These are phyloP conservation scores for Trichoderma brevicompactum DNA, from an alignment of 2,329 filamentous ascomycete species.

Conservation along the genomic window DNA sequence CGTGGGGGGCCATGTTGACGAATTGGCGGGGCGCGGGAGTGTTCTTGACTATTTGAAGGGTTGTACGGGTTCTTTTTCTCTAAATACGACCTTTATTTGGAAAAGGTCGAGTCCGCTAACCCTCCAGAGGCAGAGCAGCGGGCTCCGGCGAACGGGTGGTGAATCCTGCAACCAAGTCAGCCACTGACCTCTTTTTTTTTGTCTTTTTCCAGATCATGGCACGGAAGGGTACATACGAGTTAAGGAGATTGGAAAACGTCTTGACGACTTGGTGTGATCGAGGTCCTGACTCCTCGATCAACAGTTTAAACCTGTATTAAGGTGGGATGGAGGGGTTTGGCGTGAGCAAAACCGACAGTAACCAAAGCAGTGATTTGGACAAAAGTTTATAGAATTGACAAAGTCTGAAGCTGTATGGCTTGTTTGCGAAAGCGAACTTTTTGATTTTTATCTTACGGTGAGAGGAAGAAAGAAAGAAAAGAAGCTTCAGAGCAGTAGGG, in stretches of 20 bases:
- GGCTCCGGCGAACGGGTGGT: conserved; percentile 96
- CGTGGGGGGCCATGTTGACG: conserved; percentile 88
- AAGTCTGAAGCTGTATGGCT: conserved; percentile 1
- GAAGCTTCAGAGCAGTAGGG: neutral
- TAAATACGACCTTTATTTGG: conserved; percentile 55
- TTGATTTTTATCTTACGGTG: conserved; percentile 3
- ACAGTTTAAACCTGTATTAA: conserved; percentile 28
- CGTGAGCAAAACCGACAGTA: neutral
- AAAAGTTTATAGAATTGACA: neutral
- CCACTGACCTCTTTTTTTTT: conserved; percentile 5
- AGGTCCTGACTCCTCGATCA: conserved; percentile 56
- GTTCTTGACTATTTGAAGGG: conserved; percentile 26
- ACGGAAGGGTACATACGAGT: conserved; percentile 70
- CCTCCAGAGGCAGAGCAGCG: conserved; percentile 89
- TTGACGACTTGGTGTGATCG: conserved; percentile 73
- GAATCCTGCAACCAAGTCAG: conserved; percentile 63
- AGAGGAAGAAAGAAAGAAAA: neutral
- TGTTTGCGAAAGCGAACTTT: neutral
- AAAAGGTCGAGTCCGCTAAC: conserved; percentile 70
- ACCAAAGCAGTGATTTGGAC: neutral
- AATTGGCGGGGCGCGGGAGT: conserved; percentile 39
- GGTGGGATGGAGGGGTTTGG: conserved; percentile 17
- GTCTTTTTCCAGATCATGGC: neutral
- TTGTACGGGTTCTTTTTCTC: conserved; percentile 39
- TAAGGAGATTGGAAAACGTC: conserved; percentile 98